phyloP scores from a whole-genome alignment of 1,139 yeast species.

The Williopsis jadinii region DNA sequence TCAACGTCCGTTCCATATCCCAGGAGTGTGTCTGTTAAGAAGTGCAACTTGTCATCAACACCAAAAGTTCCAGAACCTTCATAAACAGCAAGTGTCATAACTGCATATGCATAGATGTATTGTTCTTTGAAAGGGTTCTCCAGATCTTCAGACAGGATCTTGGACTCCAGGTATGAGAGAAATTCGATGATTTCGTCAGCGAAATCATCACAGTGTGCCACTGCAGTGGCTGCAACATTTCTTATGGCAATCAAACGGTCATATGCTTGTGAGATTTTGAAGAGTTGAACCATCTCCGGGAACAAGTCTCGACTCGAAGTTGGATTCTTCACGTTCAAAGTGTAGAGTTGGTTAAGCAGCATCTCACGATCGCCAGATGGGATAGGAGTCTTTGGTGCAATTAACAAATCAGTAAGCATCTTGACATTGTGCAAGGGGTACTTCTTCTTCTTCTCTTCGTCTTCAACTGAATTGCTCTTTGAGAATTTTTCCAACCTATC shows the following conservation, averaged over 20 bases:
- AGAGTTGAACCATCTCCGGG: constrained; percentile 7
- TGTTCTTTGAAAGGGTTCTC: constrained; percentile 12
- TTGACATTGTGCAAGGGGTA: constrained; percentile 16
- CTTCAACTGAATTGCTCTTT: neutral
- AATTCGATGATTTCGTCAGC: constrained; percentile 15
- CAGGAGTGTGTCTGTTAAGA: constrained; percentile 12
- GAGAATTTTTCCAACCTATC: constrained; percentile 12
- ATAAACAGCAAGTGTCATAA: constrained; percentile 15
- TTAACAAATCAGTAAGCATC: constrained; percentile 14
- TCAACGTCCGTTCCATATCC: constrained; percentile 6
- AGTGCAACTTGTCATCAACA: constrained; percentile 15
- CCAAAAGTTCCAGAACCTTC: constrained; percentile 23
- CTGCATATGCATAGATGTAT: constrained; percentile 18
- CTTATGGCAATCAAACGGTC: constrained; percentile 15
- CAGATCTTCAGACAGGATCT: constrained; percentile 12
- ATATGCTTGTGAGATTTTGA: constrained; percentile 10
- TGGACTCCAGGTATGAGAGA: constrained; percentile 11
- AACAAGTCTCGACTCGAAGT: constrained; percentile 3
- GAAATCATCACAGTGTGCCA: constrained; percentile 19
- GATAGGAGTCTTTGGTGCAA: constrained; percentile 16
- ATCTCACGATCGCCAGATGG: constrained; percentile 19
- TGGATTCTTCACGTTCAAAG: constrained; percentile 9
- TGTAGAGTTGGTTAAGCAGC: constrained; percentile 18
- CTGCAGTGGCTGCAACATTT: constrained; percentile 16
- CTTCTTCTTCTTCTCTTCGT: constrained; percentile 9